A percentile compares a stretch with the other conserved stretches of the same genome.
Evolutionary conservation across 2,329 filamentous ascomycete species (phyloP).

Genomic region (Rhynchosporium graminicola): DNA sequence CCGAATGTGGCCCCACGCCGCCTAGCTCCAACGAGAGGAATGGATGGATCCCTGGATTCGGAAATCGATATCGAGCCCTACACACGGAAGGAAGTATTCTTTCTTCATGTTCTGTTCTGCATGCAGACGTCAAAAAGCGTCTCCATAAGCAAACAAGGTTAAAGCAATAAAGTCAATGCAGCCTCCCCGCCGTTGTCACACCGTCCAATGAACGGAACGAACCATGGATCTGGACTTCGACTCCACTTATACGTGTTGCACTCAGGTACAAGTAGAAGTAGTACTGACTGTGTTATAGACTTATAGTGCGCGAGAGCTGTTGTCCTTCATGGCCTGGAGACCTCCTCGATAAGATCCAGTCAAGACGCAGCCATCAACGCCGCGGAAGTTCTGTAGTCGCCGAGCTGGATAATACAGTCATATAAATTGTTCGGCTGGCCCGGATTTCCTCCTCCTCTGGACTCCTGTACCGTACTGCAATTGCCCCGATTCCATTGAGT

Average conservation of each 20-base stretch:
- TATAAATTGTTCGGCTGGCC: constrained; percentile 9
- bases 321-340: neutral
- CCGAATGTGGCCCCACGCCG: neutral
- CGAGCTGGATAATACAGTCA: neutral
- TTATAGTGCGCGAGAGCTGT: neutral
- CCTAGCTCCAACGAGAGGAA: too few relatives aligned
- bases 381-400: neutral
- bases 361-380: neutral
- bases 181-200: constrained; percentile 3
- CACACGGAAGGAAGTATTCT: too few relatives aligned
- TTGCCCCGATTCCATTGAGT: constrained; percentile 13
- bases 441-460: neutral
- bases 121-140: constrained; percentile 3
- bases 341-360: too few relatives aligned
- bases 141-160: neutral
- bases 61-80: constrained; percentile 2
- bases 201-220: neutral
- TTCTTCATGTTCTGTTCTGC: too few relatives aligned
- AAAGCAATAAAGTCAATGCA: constrained; percentile 17
- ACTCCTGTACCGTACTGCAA: neutral
- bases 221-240: neutral
- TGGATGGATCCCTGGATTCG: constrained; percentile 3
- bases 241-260: neutral
- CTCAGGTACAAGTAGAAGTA: neutral
- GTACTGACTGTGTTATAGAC: neutral